phyloP scores from a whole-genome alignment of 2,329 filamentous ascomycete species.

The Chaetomiaceae sp. region DNA sequence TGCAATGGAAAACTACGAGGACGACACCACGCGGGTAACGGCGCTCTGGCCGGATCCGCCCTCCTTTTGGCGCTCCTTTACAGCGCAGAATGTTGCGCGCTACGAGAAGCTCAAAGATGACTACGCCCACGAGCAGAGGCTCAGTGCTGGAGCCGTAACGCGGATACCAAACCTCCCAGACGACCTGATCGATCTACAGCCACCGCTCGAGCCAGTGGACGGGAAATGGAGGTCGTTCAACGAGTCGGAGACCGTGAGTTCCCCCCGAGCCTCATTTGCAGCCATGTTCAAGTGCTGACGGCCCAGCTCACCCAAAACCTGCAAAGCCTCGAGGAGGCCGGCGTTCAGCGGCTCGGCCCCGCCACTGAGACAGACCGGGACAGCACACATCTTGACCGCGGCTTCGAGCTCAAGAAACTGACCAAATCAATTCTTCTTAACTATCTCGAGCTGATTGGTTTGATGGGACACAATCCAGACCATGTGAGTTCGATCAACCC shows the following conservation, averaged over 20 bases:
- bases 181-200: slow-evolving; percentile 71
- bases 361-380: slow-evolving; percentile 38
- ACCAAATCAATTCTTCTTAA: slow-evolving; percentile 81
- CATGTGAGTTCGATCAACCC: slow-evolving; percentile 31
- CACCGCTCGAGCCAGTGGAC: slow-evolving; percentile 65
- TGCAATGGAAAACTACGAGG: slow-evolving; percentile 23
- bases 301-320: slow-evolving; percentile 53
- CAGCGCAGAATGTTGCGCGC: slow-evolving; percentile 61
- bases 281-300: not conserved
- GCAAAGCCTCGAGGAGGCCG: slow-evolving; percentile 61
- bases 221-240: slow-evolving; percentile 73
- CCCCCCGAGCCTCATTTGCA: not conserved
- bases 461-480: slow-evolving; percentile 60
- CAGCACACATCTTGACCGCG: slow-evolving; percentile 54
- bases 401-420: slow-evolving; percentile 66
- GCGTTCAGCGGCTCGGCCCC: slow-evolving; percentile 58
- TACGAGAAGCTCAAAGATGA: slow-evolving; percentile 39
- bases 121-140: slow-evolving; percentile 30
- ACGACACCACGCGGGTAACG: slow-evolving; percentile 39
- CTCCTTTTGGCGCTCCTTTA: slow-evolving; percentile 86
- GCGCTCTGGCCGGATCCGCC: slow-evolving; percentile 79
- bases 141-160: slow-evolving; percentile 24
- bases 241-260: slow-evolving; percentile 49
- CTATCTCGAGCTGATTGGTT: slow-evolving; percentile 76
- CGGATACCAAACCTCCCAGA: slow-evolving; percentile 51